These are phyloP conservation scores for Penicillium cinerascens DNA, from an alignment of 495 filamentous ascomycete species.

Conservation along the genomic window DNA sequence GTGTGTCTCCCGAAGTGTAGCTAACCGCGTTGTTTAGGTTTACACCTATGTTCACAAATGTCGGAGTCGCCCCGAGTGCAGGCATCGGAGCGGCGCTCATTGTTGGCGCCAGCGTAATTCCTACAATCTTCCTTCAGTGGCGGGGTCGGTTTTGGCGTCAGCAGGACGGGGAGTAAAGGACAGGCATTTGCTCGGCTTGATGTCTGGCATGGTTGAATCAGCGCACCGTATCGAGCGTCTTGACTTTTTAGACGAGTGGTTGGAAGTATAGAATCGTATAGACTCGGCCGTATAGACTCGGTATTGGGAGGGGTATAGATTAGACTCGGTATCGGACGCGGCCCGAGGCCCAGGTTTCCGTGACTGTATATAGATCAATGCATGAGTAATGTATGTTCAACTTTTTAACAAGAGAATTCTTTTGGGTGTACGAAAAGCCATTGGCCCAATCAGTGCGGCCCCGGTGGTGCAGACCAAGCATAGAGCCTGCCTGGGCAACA, in stretches of 20 bases:
- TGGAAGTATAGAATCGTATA: constrained; percentile 3
- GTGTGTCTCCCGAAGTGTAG: not conserved
- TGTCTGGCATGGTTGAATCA: not conserved
- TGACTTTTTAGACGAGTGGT: not conserved
- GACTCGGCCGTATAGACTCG: constrained; percentile 6
- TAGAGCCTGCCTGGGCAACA: not conserved
- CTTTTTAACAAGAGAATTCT: not conserved
- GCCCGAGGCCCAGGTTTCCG: not conserved
- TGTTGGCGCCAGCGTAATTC: constrained; percentile 35
- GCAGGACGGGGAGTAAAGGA: constrained; percentile 1
- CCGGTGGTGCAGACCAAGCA: not conserved
- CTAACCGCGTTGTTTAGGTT: constrained; percentile 29
- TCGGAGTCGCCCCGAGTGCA: constrained; percentile 39
- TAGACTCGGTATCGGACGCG: constrained; percentile 5
- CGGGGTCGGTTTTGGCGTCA: constrained; percentile 23
- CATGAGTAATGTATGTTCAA: not conserved
- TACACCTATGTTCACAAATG: constrained; percentile 40
- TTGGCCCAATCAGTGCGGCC: not conserved
- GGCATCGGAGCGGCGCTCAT: constrained; percentile 33
- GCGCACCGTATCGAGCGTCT: not conserved
- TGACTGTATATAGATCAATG: constrained; percentile 11
- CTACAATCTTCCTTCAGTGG: constrained; percentile 34
- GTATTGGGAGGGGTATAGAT: too few relatives aligned
- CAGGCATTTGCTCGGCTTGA: not conserved
- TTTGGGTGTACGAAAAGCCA: not conserved